Conservation (phyloP, 2,329 filamentous ascomycete species). For the Proliferodiscus dingleyae region DNA sequence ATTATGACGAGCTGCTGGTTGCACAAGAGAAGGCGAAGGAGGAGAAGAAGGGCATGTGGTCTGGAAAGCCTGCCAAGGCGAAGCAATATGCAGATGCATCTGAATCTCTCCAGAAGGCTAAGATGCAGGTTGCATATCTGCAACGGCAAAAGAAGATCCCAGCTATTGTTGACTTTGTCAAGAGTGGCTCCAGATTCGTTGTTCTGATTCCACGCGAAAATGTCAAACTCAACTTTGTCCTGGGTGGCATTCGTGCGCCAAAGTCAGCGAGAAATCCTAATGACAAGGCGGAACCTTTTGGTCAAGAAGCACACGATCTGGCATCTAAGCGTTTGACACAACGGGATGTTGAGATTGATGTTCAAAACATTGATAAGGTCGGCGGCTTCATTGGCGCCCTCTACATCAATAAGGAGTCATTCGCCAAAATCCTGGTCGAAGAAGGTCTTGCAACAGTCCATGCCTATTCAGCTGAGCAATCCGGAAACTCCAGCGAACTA, state of each 20-base stretch:
- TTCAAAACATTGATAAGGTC: slow-evolving; percentile 91
- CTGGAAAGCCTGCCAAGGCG: slow-evolving; percentile 75
- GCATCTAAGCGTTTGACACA: slow-evolving; percentile 86
- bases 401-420: slow-evolving; percentile 91
- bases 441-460: slow-evolving; percentile 92
- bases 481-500: slow-evolving; percentile 81
- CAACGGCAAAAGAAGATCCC: slow-evolving; percentile 90
- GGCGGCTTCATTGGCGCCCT: slow-evolving; percentile 95
- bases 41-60: slow-evolving; percentile 93
- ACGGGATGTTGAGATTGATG: slow-evolving; percentile 91
- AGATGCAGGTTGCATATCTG: slow-evolving; percentile 82
- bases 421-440: slow-evolving; percentile 87
- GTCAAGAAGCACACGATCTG: slow-evolving; percentile 89
- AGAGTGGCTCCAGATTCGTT: slow-evolving; percentile 92
- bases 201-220: slow-evolving; percentile 88
- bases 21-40: slow-evolving; percentile 80
- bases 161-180: slow-evolving; percentile 93
- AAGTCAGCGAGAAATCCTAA: slow-evolving; percentile 73
- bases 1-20: slow-evolving; percentile 83
- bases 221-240: slow-evolving; percentile 89
- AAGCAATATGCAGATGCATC: slow-evolving; percentile 87
- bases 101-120: slow-evolving; percentile 89
- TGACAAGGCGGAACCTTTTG: slow-evolving; percentile 87
- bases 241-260: slow-evolving; percentile 88
- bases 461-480: slow-evolving; percentile 92